A percentile compares a stretch with the other conserved stretches of the same genome.
Evolutionary conservation across 345 rosid species (phyloP).

Genomic region (Heritiera fomes): DNA sequence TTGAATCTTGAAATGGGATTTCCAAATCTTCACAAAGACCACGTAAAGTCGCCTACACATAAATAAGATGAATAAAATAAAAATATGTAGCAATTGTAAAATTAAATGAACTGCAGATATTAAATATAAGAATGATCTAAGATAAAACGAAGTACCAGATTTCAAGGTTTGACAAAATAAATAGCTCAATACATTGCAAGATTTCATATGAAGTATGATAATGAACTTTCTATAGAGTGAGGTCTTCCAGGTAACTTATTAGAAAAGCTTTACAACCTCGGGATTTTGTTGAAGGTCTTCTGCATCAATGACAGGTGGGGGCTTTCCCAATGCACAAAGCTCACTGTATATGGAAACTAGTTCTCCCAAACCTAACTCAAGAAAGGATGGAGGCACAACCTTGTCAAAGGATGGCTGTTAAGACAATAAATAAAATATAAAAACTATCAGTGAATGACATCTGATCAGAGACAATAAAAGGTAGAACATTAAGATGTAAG

Average conservation of each 20-base stretch:
- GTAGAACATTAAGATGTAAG: background rate
- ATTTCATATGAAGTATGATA: background rate
- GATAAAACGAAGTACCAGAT: too few species aligned
- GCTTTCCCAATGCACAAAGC: slow-evolving; percentile 66
- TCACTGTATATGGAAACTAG: slow-evolving; percentile 66
- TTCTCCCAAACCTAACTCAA: slow-evolving; percentile 74
- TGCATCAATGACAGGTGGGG: slow-evolving; percentile 68
- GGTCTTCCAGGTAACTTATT: too few species aligned
- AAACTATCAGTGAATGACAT: background rate
- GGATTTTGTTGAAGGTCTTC: slow-evolving; percentile 78
- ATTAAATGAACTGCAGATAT: background rate
- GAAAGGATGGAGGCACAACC: slow-evolving; percentile 65
- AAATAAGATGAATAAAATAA: slow-evolving; percentile 5
- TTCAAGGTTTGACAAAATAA: too few species aligned
- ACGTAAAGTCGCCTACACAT: slow-evolving; percentile 60
- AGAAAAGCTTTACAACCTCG: slow-evolving; percentile 47
- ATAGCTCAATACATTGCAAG: background rate
- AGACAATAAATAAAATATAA: slow-evolving; percentile 25
- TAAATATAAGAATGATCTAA: too few species aligned
- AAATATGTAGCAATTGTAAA: background rate
- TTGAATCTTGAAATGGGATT: slow-evolving; percentile 70
- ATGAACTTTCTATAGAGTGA: too few species aligned
- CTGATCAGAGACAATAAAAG: slow-evolving; percentile 4
- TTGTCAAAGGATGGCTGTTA: slow-evolving; percentile 74
- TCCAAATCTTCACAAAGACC: slow-evolving; percentile 74